phyloP scores from a whole-genome alignment of 495 filamentous ascomycete genomes.

The Hypoxylon lienhwacheense region DNA sequence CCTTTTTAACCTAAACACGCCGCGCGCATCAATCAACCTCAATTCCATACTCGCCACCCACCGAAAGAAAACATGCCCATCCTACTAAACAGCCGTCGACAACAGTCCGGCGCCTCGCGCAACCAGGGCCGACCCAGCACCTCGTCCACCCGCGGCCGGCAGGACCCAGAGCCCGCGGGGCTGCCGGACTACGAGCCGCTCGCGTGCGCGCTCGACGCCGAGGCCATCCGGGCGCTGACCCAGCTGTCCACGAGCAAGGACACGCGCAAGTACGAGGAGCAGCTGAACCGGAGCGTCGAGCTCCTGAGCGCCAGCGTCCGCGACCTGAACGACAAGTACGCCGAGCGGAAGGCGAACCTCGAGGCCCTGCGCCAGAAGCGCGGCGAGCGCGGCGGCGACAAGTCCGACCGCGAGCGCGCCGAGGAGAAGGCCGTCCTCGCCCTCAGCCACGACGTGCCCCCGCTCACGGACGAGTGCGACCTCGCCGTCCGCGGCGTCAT shows the following conservation, averaged over 20 bases:
- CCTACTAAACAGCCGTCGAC: constrained; percentile 5
- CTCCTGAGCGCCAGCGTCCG: constrained; percentile 45
- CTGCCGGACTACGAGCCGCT: constrained; percentile 64
- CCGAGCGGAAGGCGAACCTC: constrained; percentile 53
- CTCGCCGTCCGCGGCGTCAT: constrained; percentile 47
- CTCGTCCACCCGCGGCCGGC: constrained; percentile 14
- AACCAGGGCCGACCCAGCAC: constrained; percentile 14
- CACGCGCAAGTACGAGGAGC: constrained; percentile 43
- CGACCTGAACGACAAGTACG: constrained; percentile 56
- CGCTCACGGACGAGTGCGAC: constrained; percentile 47
- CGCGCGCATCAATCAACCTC: background rate
- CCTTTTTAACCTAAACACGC: too few relatives aligned
- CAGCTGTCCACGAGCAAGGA: constrained; percentile 38
- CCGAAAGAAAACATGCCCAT: constrained; percentile 4
- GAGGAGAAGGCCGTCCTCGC: constrained; percentile 42
- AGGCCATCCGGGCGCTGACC: constrained; percentile 37
- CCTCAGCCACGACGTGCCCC: constrained; percentile 44
- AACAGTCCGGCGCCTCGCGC: constrained; percentile 15
- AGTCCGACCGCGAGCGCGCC: constrained; percentile 45
- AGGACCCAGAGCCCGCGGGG: constrained; percentile 27
- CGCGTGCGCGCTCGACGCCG: constrained; percentile 49
- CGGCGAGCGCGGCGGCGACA: constrained; percentile 39
- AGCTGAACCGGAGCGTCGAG: constrained; percentile 42
- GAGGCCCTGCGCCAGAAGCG: constrained; percentile 40
- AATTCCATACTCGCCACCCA: background rate